These are phyloP conservation scores for Botrytis fabae DNA, from an alignment of 2,329 filamentous ascomycete genomes.

Conservation along the genomic window DNA sequence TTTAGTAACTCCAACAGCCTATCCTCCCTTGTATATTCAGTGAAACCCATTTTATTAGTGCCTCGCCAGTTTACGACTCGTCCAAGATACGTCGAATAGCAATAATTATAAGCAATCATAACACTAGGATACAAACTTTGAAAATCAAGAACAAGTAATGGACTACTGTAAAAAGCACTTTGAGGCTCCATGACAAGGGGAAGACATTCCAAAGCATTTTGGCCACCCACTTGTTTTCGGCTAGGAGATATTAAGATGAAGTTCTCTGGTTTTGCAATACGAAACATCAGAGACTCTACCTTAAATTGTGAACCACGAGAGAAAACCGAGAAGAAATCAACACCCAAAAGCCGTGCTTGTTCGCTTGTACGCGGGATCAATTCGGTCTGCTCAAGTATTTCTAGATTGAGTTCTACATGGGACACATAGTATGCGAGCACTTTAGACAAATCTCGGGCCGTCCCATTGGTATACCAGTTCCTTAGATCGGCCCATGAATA, in stretches of 20 bases:
- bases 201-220: constrained; percentile 92
- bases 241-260: constrained; percentile 88
- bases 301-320: constrained; percentile 96
- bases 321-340: constrained; percentile 97
- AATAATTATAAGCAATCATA: constrained; percentile 99
- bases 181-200: constrained; percentile 97
- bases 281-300: constrained; percentile 97
- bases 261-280: constrained; percentile 96
- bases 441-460: constrained; percentile 68
- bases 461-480: constrained; percentile 73
- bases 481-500: constrained; percentile 80
- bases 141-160: constrained; percentile 89
- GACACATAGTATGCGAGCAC: constrained; percentile 75
- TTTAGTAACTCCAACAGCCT: constrained; percentile 75
- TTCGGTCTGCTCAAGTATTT: constrained; percentile 88
- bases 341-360: constrained; percentile 86
- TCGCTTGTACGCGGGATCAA: constrained; percentile 87
- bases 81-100: constrained; percentile 94
- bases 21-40: constrained; percentile 76
- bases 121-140: constrained; percentile 95
- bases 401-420: constrained; percentile 78
- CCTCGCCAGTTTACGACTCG: constrained; percentile 86
- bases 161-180: constrained; percentile 89
- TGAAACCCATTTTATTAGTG: constrained; percentile 91
- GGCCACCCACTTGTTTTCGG: constrained; percentile 85